These are phyloP conservation scores for Anthostomella pinea DNA, from an alignment of 2,329 filamentous ascomycete genomes.

Conservation along the genomic window DNA sequence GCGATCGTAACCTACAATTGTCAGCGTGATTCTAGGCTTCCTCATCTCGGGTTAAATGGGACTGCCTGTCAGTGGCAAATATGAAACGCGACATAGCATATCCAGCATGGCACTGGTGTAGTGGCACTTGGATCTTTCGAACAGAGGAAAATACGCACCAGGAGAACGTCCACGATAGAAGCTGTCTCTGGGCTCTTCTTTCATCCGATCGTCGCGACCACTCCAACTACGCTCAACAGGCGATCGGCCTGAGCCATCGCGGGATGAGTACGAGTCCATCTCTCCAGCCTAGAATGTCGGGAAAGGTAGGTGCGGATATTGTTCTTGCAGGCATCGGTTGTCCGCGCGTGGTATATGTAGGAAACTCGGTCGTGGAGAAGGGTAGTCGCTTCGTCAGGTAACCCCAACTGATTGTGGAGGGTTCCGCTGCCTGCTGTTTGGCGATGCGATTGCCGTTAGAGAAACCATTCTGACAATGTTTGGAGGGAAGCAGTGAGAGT, in stretches of 20 bases:
- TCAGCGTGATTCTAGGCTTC: too few species aligned
- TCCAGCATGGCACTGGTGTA: neutral
- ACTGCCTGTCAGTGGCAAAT: neutral
- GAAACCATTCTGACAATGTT: constrained; percentile 42
- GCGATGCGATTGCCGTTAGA: constrained; percentile 56
- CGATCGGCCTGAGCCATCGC: constrained; percentile 51
- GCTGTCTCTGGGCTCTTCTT: constrained; percentile 55
- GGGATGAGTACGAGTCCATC: constrained; percentile 58
- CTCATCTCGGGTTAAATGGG: too few species aligned
- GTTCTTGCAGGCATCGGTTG: constrained; percentile 5
- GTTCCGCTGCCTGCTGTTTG: constrained; percentile 45
- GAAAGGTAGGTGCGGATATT: neutral
- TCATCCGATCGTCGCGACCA: constrained; percentile 49
- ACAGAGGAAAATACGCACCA: constrained; percentile 49
- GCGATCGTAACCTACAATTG: constrained; percentile 51
- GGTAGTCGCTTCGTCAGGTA: constrained; percentile 27
- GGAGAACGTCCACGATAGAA: constrained; percentile 68
- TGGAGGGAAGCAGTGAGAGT: constrained; percentile 22
- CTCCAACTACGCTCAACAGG: constrained; percentile 52
- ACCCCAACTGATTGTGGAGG: constrained; percentile 20
- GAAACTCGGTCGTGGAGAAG: constrained; percentile 15
- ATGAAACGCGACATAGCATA: neutral
- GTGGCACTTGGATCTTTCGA: neutral
- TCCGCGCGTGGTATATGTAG: constrained; percentile 19
- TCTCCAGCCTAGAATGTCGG: constrained; percentile 12